A percentile compares a stretch with the other conserved stretches of the same genome.
Conservation (phyloP, 2,329 filamentous ascomycete genomes). For the Diaporthe sp. region DNA sequence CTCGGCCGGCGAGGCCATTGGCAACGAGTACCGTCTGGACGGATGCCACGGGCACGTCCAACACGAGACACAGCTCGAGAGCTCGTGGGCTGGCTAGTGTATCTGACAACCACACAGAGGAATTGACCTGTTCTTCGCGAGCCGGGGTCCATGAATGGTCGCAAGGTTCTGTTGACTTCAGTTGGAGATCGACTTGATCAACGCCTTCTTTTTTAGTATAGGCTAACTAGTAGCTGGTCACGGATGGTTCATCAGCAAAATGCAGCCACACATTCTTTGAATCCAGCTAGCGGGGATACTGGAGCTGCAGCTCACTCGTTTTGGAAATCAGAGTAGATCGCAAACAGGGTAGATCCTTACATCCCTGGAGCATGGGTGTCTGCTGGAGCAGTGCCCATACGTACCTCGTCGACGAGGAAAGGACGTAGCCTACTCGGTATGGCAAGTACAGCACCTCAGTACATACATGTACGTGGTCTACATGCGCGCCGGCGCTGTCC, state of each 20-base stretch:
- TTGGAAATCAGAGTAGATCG: slow-evolving; percentile 34
- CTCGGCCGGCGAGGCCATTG: not conserved
- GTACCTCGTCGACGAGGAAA: not conserved
- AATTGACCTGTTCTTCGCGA: not conserved
- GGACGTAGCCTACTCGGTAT: not conserved
- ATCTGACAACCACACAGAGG: not conserved
- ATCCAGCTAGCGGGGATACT: slow-evolving; percentile 38
- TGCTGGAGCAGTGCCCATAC: not conserved
- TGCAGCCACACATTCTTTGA: slow-evolving; percentile 30
- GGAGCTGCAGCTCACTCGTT: slow-evolving; percentile 40
- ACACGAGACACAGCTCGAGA: not conserved
- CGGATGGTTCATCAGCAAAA: slow-evolving; percentile 39
- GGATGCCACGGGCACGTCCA: not conserved
- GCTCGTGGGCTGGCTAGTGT: not conserved
- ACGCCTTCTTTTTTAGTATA: slow-evolving; percentile 28
- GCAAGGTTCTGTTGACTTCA: slow-evolving; percentile 8
- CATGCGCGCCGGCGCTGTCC: not conserved
- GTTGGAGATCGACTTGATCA: slow-evolving; percentile 29
- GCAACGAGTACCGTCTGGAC: not conserved
- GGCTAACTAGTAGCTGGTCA: slow-evolving; percentile 26
- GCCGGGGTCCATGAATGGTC: not conserved
- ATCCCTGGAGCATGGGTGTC: not conserved
- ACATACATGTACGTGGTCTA: not conserved
- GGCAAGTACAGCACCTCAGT: not conserved
- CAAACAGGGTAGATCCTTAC: slow-evolving; percentile 40